A percentile compares a stretch with the other conserved stretches of the same genome.
Evolutionary conservation across 768 basidiomycete genomes (phyloP).

Genomic region (Leccinum variicolor): DNA sequence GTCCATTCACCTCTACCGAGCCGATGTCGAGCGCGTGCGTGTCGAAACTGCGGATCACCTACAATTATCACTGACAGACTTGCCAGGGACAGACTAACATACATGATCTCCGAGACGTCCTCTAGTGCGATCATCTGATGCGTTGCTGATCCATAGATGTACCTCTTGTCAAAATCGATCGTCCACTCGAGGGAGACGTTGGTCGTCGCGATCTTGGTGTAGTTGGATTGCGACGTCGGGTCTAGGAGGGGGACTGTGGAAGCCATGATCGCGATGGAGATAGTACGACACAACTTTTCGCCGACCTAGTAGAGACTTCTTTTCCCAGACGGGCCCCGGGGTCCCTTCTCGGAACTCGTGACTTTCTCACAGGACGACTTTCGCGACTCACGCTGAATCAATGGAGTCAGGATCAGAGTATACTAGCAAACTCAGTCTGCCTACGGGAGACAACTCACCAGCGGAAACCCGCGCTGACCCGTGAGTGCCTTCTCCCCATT

Average conservation of each 20-base stretch:
- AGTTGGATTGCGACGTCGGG: constrained; percentile 58
- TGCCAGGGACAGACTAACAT: constrained; percentile 2
- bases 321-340: neutral
- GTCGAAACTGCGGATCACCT: constrained; percentile 42
- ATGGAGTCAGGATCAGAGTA: no score
- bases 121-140: constrained; percentile 41
- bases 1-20: constrained; percentile 47
- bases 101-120: constrained; percentile 43
- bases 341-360: neutral
- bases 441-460: no score
- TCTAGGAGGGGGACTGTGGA: constrained; percentile 25
- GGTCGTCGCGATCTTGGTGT: constrained; percentile 42
- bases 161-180: constrained; percentile 48
- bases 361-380: neutral
- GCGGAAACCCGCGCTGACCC: no score
- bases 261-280: constrained; percentile 12
- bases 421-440: no score
- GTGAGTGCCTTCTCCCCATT: neutral
- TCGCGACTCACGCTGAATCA: no score
- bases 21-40: constrained; percentile 51
- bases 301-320: neutral
- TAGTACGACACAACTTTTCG: neutral
- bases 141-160: constrained; percentile 46
- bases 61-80: neutral
- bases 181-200: constrained; percentile 55